phyloP scores from a whole-genome alignment of 805 yeast species.

The Kodamaea leandrae region DNA sequence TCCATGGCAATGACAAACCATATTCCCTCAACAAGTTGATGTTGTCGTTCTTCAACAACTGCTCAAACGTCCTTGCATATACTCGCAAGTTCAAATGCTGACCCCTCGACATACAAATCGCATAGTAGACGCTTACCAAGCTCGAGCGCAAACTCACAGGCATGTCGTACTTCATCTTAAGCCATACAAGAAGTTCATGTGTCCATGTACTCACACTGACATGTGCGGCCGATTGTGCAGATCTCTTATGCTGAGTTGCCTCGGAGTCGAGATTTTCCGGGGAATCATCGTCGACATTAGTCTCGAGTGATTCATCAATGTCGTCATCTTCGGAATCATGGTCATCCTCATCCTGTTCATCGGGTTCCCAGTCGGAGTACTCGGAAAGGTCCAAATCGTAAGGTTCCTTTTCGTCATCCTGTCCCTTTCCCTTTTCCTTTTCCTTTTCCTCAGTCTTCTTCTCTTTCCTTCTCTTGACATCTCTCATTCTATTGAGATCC shows the following conservation, averaged over 20 bases:
- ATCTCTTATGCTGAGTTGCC: slow-evolving; percentile 55
- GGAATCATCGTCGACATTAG: slow-evolving; percentile 29
- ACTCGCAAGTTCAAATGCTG: slow-evolving; percentile 60
- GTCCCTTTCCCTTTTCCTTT: not conserved
- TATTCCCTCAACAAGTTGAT: slow-evolving; percentile 30
- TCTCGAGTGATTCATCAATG: slow-evolving; percentile 30
- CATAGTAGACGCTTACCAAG: slow-evolving; percentile 67
- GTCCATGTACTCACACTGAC: slow-evolving; percentile 83
- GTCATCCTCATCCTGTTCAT: slow-evolving; percentile 6
- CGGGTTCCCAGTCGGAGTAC: slow-evolving; percentile 20
- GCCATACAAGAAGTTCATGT: slow-evolving; percentile 74
- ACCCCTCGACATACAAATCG: slow-evolving; percentile 68
- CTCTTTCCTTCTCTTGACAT: slow-evolving; percentile 13
- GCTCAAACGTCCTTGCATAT: slow-evolving; percentile 60
- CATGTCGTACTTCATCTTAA: slow-evolving; percentile 74
- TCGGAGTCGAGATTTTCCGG: slow-evolving; percentile 34
- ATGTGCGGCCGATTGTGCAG: slow-evolving; percentile 63
- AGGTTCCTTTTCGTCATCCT: slow-evolving; percentile 29
- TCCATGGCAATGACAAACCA: slow-evolving; percentile 53
- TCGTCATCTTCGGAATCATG: slow-evolving; percentile 13
- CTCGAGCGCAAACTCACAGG: slow-evolving; percentile 63
- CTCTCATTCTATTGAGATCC: slow-evolving; percentile 48
- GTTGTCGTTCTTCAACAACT: slow-evolving; percentile 49
- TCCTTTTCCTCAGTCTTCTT: not conserved
- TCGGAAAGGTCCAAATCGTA: slow-evolving; percentile 16